Percentiles rank a stretch among this genome's conserved stretches.
These are phyloP conservation scores for Arabis alpina DNA, from an alignment of 345 rosid genomes.

Conservation along the genomic window DNA sequence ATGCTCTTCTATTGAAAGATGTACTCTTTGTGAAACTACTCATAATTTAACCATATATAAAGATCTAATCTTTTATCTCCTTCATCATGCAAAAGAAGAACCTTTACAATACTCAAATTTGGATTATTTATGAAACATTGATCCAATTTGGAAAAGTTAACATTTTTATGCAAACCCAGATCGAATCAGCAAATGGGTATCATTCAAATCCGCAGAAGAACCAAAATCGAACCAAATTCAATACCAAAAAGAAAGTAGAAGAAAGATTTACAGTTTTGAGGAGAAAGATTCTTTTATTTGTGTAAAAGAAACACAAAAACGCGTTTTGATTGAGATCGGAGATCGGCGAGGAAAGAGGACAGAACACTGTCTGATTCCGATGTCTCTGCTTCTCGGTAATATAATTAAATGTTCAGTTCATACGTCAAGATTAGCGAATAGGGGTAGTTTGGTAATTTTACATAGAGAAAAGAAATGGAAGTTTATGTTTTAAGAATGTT, in stretches of 20 bases:
- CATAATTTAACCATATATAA: conserved; percentile 40
- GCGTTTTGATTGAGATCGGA: conserved; percentile 38
- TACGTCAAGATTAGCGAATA: conserved; percentile 31
- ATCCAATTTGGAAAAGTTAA: conserved; percentile 28
- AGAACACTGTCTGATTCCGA: conserved; percentile 43
- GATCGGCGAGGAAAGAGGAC: conserved; percentile 43
- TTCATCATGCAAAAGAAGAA: conserved; percentile 36
- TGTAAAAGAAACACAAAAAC: neutral
- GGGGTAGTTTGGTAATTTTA: conserved; percentile 31
- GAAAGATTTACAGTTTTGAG: neutral
- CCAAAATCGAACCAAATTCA: conserved; percentile 10
- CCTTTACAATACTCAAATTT: neutral
- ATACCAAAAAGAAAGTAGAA: neutral
- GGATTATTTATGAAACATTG: neutral
- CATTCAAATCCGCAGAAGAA: conserved; percentile 3
- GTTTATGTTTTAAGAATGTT: conserved; percentile 29
- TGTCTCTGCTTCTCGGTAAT: conserved; percentile 22
- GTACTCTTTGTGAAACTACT: conserved; percentile 53
- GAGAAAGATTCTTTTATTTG: conserved; percentile 7
- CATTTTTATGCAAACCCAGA: conserved; percentile 27
- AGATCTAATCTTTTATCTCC: conserved; percentile 17
- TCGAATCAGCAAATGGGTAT: conserved; percentile 33
- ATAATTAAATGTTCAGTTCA: neutral
- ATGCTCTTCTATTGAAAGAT: conserved; percentile 55
- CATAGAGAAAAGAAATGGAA: neutral